Evolutionary conservation across 1,284 basidiomycete genomes (phyloP).

Genomic region (Ustilago cynodontis): DNA sequence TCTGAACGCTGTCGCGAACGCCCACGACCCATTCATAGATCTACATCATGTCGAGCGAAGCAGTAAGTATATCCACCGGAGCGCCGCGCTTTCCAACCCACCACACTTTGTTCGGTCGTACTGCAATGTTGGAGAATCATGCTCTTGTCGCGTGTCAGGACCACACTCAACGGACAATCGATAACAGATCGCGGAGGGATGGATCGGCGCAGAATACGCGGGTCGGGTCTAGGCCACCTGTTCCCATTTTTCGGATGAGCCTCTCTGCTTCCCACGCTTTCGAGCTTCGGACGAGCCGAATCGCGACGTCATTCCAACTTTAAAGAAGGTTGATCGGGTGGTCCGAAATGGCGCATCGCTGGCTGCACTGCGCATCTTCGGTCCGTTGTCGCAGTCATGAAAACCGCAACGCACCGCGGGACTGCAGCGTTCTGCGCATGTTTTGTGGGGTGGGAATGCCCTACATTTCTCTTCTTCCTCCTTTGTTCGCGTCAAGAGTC

Average conservation of each 20-base stretch:
- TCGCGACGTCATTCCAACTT: not conserved
- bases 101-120: not conserved
- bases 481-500: not conserved
- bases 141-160: not conserved
- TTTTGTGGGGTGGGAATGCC: not conserved
- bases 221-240: not conserved
- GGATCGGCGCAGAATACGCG: not conserved
- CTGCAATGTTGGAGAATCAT: not conserved
- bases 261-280: constrained; percentile 1
- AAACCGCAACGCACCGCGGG: not conserved
- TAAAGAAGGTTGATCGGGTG: not conserved
- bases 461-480: not conserved
- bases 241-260: not conserved
- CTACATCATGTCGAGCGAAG: constrained; percentile 26
- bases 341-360: not conserved
- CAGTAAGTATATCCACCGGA: constrained; percentile 8
- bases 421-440: not conserved
- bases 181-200: not conserved
- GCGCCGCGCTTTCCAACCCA: not conserved
- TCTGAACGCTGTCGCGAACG: not conserved
- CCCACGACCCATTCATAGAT: constrained; percentile 2
- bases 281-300: not conserved
- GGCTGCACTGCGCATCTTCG: not conserved
- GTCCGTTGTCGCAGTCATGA: not conserved
- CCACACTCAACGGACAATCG: not conserved